Conservation (phyloP, 345 rosid genomes). For the Eucalyptus fibrosa region DNA sequence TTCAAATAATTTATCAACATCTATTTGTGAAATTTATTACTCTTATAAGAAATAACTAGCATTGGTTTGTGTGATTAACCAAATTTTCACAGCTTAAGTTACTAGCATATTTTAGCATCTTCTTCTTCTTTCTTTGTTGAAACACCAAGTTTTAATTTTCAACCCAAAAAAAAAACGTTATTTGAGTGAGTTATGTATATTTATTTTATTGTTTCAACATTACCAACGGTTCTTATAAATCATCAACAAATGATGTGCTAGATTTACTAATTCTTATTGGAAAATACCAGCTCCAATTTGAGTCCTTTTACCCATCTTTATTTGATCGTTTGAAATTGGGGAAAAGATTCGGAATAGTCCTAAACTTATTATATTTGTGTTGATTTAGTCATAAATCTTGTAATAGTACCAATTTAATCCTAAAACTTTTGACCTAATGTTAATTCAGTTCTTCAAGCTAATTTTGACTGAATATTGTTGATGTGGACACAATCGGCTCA, state of each 20-base stretch:
- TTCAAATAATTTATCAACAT: background rate
- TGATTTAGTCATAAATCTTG: too few species aligned
- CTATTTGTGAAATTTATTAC: background rate
- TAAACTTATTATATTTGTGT: too few species aligned
- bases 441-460: too few species aligned
- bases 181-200: background rate
- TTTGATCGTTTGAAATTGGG: background rate
- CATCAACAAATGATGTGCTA: background rate
- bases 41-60: background rate
- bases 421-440: too few species aligned
- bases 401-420: too few species aligned
- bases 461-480: too few species aligned
- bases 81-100: background rate
- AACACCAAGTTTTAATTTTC: background rate
- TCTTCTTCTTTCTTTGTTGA: background rate
- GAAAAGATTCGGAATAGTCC: accelerated
- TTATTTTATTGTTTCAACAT: background rate
- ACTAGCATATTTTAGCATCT: background rate
- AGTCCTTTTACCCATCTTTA: background rate
- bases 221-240: background rate
- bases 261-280: background rate
- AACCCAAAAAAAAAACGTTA: background rate
- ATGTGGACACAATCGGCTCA: accelerated
- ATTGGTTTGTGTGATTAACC: background rate
- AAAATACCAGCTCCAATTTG: background rate